Base-by-base conservation (phyloP, 1,139 yeast species). In the Geotrichum cucujoidarum region DNA sequence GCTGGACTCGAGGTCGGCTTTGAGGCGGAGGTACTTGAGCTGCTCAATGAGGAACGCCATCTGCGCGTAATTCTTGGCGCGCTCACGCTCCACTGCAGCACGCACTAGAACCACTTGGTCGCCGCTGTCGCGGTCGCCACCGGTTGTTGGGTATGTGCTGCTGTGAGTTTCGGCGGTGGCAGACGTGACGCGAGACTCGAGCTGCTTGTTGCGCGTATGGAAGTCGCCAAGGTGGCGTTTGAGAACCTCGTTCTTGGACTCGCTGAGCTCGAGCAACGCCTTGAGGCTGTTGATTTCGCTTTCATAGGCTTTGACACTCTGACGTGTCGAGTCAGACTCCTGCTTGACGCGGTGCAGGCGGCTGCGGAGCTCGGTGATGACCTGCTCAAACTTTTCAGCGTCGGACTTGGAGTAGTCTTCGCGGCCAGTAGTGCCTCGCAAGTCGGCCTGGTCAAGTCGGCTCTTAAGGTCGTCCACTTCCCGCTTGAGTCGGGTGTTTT, bases 1-100 rank as follows among this genome's bases (percentile, higher is more conserved):
- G 50, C 55, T 52, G 53, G 65, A 32, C 46, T 60, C 61, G 11
- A 60, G 71, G 38, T 51, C 66, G 10, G 52, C 49, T 25, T 52
- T 51, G 20, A 51, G 53, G 40, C 53, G 53, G 38, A 60, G 53
- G 40, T 56, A 54, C 40, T 52, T 53, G 46, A 58, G 49, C 25
- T 60, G 61, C 8, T 49, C 51, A 3, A 52, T 49, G 39, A 58
- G 51, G 4, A 49, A 53, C n/a, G 49, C 48, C 22, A 59, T 35
- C 22, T 46, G 49, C 10, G 32, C 32, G 16, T 39, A 39, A 22
- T 17, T 36, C 24, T 34, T 43, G 14, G n/a, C 13, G 3, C 45
- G 42, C 32, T 43, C 47, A 13, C 20, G 22, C 20, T 22, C 4
- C 1, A 40, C 34, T 2, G 45, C 41, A 21, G 37, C 29, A 3